Evolutionary conservation across 352 stramenopile genomes (phyloP).

Genomic region (Phytopythium aichiense): DNA sequence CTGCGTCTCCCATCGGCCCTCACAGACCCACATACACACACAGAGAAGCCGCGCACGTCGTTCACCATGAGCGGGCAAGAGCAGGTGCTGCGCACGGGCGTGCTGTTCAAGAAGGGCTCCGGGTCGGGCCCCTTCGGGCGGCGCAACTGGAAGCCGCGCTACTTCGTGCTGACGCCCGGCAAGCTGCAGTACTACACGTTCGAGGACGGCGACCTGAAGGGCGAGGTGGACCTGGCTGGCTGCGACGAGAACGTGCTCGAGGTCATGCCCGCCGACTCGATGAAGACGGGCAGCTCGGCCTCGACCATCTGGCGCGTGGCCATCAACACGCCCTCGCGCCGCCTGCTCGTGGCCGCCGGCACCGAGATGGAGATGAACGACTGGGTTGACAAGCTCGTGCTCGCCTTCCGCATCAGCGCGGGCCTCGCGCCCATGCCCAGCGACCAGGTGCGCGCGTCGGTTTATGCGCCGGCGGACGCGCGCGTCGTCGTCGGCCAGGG

Average conservation of each 20-base stretch:
- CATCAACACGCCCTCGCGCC: constrained; percentile 55
- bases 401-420: constrained; percentile 56
- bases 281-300: constrained; percentile 66
- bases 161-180: constrained; percentile 61
- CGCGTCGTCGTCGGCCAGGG: constrained; percentile 10
- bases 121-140: constrained; percentile 59
- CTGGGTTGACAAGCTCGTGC: constrained; percentile 73
- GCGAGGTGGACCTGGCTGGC: constrained; percentile 60
- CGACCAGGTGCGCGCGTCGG: constrained; percentile 15
- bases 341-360: constrained; percentile 56
- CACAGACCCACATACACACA: neutral
- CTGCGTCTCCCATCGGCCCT: neutral
- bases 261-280: constrained; percentile 73
- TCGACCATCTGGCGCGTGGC: constrained; percentile 79
- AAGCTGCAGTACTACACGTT: constrained; percentile 78
- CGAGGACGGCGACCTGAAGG: constrained; percentile 70
- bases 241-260: constrained; percentile 64
- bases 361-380: constrained; percentile 87
- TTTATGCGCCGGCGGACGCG: constrained; percentile 14
- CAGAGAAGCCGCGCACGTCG: no score
- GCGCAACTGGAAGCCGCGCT: constrained; percentile 78
- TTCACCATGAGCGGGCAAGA: constrained; percentile 32
- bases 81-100: constrained; percentile 61
- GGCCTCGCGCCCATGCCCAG: constrained; percentile 26
- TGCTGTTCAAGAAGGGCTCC: constrained; percentile 82